Conservation (phyloP, 2,329 filamentous ascomycete genomes). For the Diplodia mutila region DNA sequence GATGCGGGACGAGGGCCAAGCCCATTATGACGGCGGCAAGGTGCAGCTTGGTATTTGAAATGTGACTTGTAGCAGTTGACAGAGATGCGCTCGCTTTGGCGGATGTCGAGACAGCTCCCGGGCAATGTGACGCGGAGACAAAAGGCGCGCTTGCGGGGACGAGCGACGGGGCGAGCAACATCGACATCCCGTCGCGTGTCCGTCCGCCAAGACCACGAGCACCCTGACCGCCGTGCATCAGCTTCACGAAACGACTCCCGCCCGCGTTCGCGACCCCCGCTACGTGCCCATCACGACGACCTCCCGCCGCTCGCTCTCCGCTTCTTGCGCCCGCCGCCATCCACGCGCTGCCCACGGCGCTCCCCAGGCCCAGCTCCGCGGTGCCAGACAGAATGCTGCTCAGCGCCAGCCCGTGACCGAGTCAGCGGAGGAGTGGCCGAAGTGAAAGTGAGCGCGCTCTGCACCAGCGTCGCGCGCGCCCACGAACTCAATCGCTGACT, state of each 20-base stretch:
- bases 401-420: conserved; percentile 26
- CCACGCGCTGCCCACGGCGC: conserved; percentile 14
- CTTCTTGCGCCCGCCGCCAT: background rate
- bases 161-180: background rate
- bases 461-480: background rate
- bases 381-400: conserved; percentile 25
- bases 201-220: background rate
- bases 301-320: background rate
- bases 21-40: background rate
- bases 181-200: background rate
- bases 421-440: conserved; percentile 26
- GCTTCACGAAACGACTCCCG: conserved; percentile 20
- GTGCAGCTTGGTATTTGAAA: background rate
- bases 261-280: conserved; percentile 8
- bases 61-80: background rate
- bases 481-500: conserved; percentile 7
- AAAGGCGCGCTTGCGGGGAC: background rate
- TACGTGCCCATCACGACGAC: conserved; percentile 5
- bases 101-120: background rate
- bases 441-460: conserved; percentile 21
- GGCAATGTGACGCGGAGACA: background rate
- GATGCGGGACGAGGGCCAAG: conserved; percentile 7
- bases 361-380: conserved; percentile 15
- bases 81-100: background rate
- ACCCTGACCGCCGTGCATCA: conserved; percentile 25